Evolutionary conservation across 75 land plant species (phyloP).

Genomic region (Pinus tabuliformis): DNA sequence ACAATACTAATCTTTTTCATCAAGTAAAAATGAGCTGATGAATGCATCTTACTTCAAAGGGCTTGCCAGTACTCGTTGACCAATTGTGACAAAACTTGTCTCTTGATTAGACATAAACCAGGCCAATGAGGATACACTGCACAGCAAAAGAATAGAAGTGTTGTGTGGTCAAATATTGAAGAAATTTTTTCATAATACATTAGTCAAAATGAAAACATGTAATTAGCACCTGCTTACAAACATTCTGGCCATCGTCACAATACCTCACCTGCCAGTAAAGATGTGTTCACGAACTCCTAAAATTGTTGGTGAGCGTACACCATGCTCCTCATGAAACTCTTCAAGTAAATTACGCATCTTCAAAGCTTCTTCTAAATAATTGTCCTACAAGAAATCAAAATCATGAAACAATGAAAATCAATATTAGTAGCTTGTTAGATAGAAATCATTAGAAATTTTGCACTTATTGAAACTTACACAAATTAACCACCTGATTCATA

Average conservation of each 20-base stretch:
- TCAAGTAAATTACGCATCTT: slow-evolving; percentile 96
- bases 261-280: slow-evolving; percentile 89
- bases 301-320: slow-evolving; percentile 82
- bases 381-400: slow-evolving; percentile 53
- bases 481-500: slow-evolving; percentile 86
- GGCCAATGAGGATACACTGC: slow-evolving; percentile 96
- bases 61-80: slow-evolving; percentile 80
- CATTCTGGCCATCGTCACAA: neutral
- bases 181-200: neutral
- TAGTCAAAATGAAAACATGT: slow-evolving; percentile 2
- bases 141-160: slow-evolving; percentile 2
- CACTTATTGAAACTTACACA: neutral
- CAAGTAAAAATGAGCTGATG: neutral
- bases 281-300: slow-evolving; percentile 97
- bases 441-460: neutral
- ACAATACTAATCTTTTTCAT: neutral
- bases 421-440: neutral
- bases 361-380: slow-evolving; percentile 95
- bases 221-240: neutral
- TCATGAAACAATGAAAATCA: slow-evolving; percentile 3
- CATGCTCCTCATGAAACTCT: slow-evolving; percentile 92
- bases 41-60: slow-evolving; percentile 72
- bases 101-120: slow-evolving; percentile 99
- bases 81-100: slow-evolving; percentile 96
- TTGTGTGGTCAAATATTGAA: slow-evolving; percentile 4